Evolutionary conservation across 106 monocot genomes (phyloP).

Genomic region (Chionographis japonica): DNA sequence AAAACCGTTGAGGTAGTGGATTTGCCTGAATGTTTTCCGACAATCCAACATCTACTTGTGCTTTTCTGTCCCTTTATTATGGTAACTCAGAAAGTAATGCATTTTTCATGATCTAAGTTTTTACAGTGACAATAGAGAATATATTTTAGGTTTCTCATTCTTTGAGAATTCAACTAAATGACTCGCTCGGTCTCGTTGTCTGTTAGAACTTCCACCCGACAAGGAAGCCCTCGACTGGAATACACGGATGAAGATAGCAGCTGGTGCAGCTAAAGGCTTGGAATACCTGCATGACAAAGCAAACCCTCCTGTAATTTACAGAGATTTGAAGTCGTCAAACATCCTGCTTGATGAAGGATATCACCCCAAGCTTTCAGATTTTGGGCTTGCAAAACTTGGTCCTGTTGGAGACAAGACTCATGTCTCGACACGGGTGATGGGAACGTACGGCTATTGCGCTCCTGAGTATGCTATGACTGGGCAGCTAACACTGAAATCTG

Average conservation of each 20-base stretch:
- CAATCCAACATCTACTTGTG: too few relatives aligned
- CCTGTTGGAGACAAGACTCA: constrained; percentile 78
- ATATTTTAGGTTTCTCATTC: too few relatives aligned
- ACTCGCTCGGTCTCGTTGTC: background rate
- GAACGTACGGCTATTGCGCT: constrained; percentile 77
- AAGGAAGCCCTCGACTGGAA: constrained; percentile 76
- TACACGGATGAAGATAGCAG: constrained; percentile 72
- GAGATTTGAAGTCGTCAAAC: constrained; percentile 78
- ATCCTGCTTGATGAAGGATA: constrained; percentile 55
- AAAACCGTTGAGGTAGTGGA: too few relatives aligned
- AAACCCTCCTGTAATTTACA: constrained; percentile 67
- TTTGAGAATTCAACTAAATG: too few relatives aligned
- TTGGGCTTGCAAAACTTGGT: constrained; percentile 79
- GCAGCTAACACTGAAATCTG: constrained; percentile 67
- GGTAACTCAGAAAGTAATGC: too few relatives aligned
- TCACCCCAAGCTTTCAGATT: constrained; percentile 69
- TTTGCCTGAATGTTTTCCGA: too few relatives aligned
- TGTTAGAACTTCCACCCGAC: constrained; percentile 51
- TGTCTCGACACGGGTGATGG: constrained; percentile 73
- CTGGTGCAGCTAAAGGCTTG: constrained; percentile 72
- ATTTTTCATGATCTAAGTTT: too few relatives aligned
- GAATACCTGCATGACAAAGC: constrained; percentile 73
- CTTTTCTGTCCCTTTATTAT: too few relatives aligned
- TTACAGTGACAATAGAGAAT: too few relatives aligned
- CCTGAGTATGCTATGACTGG: constrained; percentile 83